These are phyloP conservation scores for Cryptococcus neoformans DNA, from an alignment of 1,284 basidiomycete genomes.

Conservation along the genomic window DNA sequence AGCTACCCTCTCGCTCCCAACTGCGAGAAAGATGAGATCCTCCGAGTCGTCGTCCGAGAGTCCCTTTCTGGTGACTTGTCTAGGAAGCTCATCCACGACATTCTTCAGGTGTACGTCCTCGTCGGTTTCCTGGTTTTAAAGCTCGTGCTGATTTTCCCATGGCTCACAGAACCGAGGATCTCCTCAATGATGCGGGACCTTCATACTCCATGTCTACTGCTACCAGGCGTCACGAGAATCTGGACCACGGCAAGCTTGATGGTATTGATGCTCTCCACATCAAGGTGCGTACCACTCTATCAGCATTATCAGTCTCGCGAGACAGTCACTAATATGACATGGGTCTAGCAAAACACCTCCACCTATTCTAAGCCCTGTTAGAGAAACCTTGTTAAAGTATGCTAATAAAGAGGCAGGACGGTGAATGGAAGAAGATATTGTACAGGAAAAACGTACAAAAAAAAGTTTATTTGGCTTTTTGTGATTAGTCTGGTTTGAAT, in stretches of 20 bases:
- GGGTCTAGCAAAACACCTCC: neutral
- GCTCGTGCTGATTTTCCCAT: neutral
- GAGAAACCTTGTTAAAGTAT: neutral
- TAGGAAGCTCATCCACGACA: conserved; percentile 40
- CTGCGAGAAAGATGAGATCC: conserved; percentile 67
- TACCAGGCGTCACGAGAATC: neutral
- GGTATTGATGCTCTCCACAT: neutral
- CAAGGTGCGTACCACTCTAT: neutral
- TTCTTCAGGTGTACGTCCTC: conserved; percentile 32
- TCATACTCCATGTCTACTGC: conserved; percentile 25
- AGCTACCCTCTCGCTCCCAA: conserved; percentile 71
- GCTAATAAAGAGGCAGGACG: too few relatives aligned
- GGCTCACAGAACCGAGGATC: conserved; percentile 26
- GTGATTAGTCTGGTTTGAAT: too few relatives aligned
- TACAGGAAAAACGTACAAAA: too few relatives aligned
- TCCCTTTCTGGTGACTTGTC: conserved; percentile 47
- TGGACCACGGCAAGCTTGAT: neutral
- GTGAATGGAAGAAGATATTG: too few relatives aligned
- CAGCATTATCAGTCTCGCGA: neutral
- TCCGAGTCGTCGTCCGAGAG: conserved; percentile 83
- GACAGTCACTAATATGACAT: neutral
- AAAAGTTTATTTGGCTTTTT: too few relatives aligned
- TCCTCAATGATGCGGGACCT: conserved; percentile 31
- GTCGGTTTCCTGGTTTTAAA: neutral
- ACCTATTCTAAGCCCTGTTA: conserved; percentile 4